phyloP scores from a whole-genome alignment of 2,329 filamentous ascomycete species.

The Pseudogymnoascus sp. region DNA sequence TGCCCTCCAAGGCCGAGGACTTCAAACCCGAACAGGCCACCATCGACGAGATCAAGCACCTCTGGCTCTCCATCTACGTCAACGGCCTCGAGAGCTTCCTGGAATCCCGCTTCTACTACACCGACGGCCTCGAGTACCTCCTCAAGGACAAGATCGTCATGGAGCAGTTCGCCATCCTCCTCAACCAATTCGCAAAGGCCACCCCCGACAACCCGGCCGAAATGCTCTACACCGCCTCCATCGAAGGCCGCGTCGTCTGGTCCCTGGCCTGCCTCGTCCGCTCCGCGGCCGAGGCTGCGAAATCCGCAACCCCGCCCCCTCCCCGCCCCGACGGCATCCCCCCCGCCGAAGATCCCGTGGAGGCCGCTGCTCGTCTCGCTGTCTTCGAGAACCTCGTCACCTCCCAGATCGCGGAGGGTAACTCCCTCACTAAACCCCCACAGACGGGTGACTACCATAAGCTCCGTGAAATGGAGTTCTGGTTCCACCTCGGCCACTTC shows the following conservation, averaged over 20 bases:
- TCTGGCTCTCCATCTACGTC: slow-evolving; percentile 71
- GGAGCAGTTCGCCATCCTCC: slow-evolving; percentile 58
- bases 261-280: slow-evolving; percentile 42
- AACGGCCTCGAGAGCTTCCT: slow-evolving; percentile 66
- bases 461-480: slow-evolving; percentile 67
- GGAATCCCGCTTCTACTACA: slow-evolving; percentile 75
- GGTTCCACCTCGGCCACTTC: slow-evolving; percentile 69
- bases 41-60: slow-evolving; percentile 58
- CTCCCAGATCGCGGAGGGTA: slow-evolving; percentile 55
- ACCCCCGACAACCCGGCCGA: slow-evolving; percentile 42
- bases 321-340: slow-evolving; percentile 32
- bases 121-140: slow-evolving; percentile 34
- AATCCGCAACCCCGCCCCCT: slow-evolving; percentile 12
- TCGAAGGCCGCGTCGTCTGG: slow-evolving; percentile 55
- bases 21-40: slow-evolving; percentile 2
- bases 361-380: slow-evolving; percentile 61
- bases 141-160: slow-evolving; percentile 50
- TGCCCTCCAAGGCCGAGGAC: slow-evolving; percentile 19
- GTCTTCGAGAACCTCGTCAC: slow-evolving; percentile 71
- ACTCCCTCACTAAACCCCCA: slow-evolving; percentile 47
- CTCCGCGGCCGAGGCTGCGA: slow-evolving; percentile 24
- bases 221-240: slow-evolving; percentile 44
- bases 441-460: slow-evolving; percentile 45
- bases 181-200: slow-evolving; percentile 45
- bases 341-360: slow-evolving; percentile 49